A percentile compares a stretch with the other conserved stretches of the same genome.
These are phyloP conservation scores for Petunia hybrid DNA, from an alignment of 305 asterid species.

Conservation along the genomic window DNA sequence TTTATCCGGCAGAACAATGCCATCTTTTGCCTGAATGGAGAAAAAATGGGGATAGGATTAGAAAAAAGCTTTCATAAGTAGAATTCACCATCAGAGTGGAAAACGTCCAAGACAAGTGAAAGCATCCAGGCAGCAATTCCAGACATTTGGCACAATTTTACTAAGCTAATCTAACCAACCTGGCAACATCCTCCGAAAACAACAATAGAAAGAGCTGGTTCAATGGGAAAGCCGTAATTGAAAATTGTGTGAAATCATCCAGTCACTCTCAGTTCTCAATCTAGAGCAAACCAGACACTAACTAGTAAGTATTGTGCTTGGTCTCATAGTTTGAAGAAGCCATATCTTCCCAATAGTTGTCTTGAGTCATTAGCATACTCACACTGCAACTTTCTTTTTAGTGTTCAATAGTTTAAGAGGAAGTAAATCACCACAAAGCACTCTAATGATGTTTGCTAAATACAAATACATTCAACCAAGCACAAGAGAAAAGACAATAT, in stretches of 20 bases:
- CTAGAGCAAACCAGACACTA: neutral
- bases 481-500: neutral
- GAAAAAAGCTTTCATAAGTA: neutral
- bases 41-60: constrained; percentile 20
- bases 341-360: constrained; percentile 18
- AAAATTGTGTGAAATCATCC: neutral
- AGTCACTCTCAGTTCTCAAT: neutral
- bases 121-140: neutral
- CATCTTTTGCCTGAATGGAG: constrained; percentile 66
- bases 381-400: neutral
- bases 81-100: neutral
- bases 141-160: neutral
- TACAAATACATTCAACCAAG: constrained; percentile 16
- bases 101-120: constrained; percentile 9
- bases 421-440: neutral
- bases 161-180: neutral
- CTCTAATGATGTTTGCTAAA: neutral
- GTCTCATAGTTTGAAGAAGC: constrained; percentile 17
- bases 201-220: constrained; percentile 6
- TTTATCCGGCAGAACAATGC: constrained; percentile 88
- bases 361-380: neutral
- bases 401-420: neutral
- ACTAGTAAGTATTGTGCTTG: neutral
- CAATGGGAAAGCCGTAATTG: neutral
- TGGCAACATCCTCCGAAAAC: constrained; percentile 23